These are phyloP conservation scores for Lanmaoa pseudosensibilis DNA, from an alignment of 768 basidiomycete genomes.

Conservation along the genomic window DNA sequence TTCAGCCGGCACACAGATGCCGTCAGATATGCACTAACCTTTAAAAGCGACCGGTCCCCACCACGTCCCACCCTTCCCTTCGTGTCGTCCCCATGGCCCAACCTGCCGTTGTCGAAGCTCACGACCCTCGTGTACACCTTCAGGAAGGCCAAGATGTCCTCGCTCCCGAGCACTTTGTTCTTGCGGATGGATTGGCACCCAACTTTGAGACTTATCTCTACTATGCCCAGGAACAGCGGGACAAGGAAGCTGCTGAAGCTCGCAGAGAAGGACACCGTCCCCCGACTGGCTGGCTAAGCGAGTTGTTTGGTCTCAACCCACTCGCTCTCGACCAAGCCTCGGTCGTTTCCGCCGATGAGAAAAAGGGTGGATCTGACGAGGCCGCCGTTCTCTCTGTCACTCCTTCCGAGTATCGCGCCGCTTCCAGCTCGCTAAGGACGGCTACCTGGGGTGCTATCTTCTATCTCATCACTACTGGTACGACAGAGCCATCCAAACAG, in stretches of 20 bases:
- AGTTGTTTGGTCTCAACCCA: conserved; percentile 24
- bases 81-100: conserved; percentile 20
- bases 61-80: neutral
- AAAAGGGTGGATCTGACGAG: conserved; percentile 16
- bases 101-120: conserved; percentile 19
- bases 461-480: conserved; percentile 54
- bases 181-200: conserved; percentile 25
- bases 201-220: conserved; percentile 35
- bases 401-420: conserved; percentile 36
- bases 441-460: conserved; percentile 53
- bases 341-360: conserved; percentile 33
- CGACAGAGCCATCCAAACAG: neutral
- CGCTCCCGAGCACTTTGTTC: conserved; percentile 17
- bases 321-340: conserved; percentile 29
- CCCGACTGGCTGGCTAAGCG: conserved; percentile 17
- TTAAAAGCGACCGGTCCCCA: conserved; percentile 3
- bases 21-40: neutral
- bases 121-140: conserved; percentile 17
- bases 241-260: conserved; percentile 26
- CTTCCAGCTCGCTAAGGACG: conserved; percentile 47
- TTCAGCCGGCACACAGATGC: neutral
- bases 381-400: conserved; percentile 21
- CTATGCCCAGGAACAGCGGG: conserved; percentile 32
- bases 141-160: conserved; percentile 1
- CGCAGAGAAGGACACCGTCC: conserved; percentile 12